Conservation (phyloP, 768 basidiomycete species). For the Tulasnella sp. region DNA sequence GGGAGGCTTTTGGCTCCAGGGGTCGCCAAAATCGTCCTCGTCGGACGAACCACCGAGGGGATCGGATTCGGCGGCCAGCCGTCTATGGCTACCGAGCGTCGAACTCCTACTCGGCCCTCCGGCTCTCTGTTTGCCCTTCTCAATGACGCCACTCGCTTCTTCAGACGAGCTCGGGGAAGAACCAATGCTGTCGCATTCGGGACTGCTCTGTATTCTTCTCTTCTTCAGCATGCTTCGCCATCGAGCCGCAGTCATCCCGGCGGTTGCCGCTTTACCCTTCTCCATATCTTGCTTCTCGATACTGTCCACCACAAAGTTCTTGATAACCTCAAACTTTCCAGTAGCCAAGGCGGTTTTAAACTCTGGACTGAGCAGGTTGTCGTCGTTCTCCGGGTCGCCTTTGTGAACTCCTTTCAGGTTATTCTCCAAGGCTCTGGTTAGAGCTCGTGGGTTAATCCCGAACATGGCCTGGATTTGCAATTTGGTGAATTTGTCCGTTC, state of each 20-base stretch:
- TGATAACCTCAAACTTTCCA: neutral
- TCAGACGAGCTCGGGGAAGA: too few species aligned
- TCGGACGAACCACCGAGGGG: too few species aligned
- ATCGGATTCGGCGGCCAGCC: too few species aligned
- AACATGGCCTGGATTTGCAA: neutral
- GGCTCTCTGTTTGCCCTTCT: too few species aligned
- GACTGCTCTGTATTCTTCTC: too few species aligned
- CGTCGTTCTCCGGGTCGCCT: conserved; percentile 23
- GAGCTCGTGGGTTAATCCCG: neutral
- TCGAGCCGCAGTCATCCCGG: too few species aligned
- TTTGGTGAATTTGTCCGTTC: neutral
- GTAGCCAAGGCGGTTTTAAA: conserved; percentile 5
- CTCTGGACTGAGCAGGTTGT: neutral
- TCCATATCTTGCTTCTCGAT: neutral
- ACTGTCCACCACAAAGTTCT: neutral
- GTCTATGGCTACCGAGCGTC: too few species aligned
- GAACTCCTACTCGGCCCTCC: too few species aligned
- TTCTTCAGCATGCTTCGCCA: too few species aligned
- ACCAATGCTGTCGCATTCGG: too few species aligned
- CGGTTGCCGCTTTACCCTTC: neutral
- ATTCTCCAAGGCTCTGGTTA: neutral
- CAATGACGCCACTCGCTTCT: too few species aligned
- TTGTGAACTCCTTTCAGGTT: conserved; percentile 2
- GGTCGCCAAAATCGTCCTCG: neutral
- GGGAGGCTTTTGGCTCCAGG: neutral